phyloP scores from a whole-genome alignment of 306 rosid species.

The Prunus persica region DNA sequence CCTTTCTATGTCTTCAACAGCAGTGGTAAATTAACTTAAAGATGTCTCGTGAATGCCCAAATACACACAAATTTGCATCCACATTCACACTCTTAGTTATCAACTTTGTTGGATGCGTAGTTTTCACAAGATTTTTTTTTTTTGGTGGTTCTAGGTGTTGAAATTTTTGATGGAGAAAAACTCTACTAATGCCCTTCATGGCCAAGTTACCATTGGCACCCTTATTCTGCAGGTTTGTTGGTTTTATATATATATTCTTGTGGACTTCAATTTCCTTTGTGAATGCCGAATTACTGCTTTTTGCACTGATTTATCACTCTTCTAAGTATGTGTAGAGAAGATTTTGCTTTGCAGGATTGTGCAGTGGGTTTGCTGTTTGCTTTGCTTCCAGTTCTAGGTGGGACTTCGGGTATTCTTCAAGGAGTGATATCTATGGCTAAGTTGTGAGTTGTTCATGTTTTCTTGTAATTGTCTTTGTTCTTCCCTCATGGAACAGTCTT shows the following conservation, averaged over 20 bases:
- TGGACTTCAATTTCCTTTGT: neutral
- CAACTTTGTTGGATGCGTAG: neutral
- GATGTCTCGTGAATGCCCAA: conserved; percentile 17
- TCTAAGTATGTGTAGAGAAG: conserved; percentile 22
- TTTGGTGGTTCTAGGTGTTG: conserved; percentile 54
- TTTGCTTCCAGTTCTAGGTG: conserved; percentile 90
- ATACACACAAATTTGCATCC: neutral
- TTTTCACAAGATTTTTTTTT: neutral
- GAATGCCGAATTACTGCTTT: neutral
- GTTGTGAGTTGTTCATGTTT: conserved; percentile 52
- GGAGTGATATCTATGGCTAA: conserved; percentile 91
- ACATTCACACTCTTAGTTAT: neutral
- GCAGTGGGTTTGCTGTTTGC: conserved; percentile 60
- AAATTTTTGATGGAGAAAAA: conserved; percentile 94
- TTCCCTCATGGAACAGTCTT: neutral
- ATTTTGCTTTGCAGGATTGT: conserved; percentile 44
- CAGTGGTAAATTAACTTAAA: conserved; percentile 43
- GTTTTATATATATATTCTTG: neutral
- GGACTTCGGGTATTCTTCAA: conserved; percentile 91
- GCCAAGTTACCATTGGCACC: conserved; percentile 91
- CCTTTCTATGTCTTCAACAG: conserved; percentile 98
- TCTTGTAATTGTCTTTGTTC: neutral
- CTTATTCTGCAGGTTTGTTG: conserved; percentile 61
- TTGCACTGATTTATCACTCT: conserved; percentile 14
- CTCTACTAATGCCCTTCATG: conserved; percentile 81